Conservation (phyloP, 345 rosid genomes). For the Xanthoceras sorbifolium region DNA sequence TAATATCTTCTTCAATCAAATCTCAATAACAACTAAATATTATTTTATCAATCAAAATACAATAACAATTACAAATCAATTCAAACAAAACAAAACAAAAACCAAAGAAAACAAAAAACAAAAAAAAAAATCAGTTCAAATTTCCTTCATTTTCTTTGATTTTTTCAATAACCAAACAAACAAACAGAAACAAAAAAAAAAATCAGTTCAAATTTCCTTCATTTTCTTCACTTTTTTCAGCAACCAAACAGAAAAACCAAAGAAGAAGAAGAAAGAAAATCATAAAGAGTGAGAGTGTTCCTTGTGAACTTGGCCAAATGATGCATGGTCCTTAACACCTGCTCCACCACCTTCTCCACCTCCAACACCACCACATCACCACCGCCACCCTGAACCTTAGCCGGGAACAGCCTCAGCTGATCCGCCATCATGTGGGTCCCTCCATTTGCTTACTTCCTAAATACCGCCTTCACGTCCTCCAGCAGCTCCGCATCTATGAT, state of each 20-base stretch:
- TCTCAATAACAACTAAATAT: no score
- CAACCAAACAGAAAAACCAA: slow-evolving; percentile 14
- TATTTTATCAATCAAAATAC: no score
- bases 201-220: not conserved
- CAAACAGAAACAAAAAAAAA: no score
- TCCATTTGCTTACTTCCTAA: slow-evolving; percentile 52
- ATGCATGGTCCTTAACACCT: slow-evolving; percentile 55
- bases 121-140: no score
- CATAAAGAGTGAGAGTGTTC: slow-evolving; percentile 65
- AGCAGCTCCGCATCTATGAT: slow-evolving; percentile 68
- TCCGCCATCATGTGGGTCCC: slow-evolving; percentile 64
- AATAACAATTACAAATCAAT: no score
- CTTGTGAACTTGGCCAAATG: slow-evolving; percentile 65
- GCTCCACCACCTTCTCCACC: slow-evolving; percentile 58
- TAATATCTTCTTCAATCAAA: no score
- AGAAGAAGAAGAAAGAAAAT: slow-evolving; percentile 56
- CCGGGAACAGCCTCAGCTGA: slow-evolving; percentile 58
- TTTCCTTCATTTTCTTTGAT: not conserved
- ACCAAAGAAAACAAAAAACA: no score
- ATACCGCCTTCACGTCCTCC: slow-evolving; percentile 55
- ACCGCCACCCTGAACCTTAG: slow-evolving; percentile 51
- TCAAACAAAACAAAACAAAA: not conserved
- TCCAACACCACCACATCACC: slow-evolving; percentile 36
- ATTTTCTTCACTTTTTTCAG: not conserved
- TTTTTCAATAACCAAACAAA: slow-evolving; percentile 18